Evolutionary conservation across 768 basidiomycete species (phyloP), one percentile per base, ranked within the genome.

Genomic region (Sporobolomyces roseus): DNA sequence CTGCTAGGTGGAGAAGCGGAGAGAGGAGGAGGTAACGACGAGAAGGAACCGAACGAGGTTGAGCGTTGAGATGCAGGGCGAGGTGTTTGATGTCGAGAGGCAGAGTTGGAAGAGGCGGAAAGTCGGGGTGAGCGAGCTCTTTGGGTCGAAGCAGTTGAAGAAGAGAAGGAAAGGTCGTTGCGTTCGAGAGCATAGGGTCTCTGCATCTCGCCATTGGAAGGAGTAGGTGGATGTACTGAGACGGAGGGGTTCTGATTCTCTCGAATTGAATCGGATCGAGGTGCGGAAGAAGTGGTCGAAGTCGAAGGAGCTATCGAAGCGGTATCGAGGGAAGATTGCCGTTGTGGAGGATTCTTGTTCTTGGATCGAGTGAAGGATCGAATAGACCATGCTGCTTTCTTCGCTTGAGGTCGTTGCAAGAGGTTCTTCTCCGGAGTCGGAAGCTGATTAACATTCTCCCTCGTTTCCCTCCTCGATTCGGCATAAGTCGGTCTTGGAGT

Each of bases 301-400:
- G 45, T 48, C 7, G 58, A 58, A 16, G 56, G 58, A 33, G 58
- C 58, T 27, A 60, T 38, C 43, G 58, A 60, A 2, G 58, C 43
- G 10, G 58, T 27, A 35, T 60, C 58, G 45, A 60, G 58, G 17
- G 58, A 60, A 33, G 58, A 10, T 48, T 60, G 58, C 3, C 58
- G 45, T 32, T 33, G 43, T 10, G 58, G 58, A 8, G 45, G 43
- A 25, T 7, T 7, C 23, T 46, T 33, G 29, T 60, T 60, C 27
- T 19, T 43, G 10, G 56, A 25, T 29, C 41, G 21, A 35, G 29
- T 48, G 19, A 60, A 48, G 17, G 58, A 60, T 3, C 58, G 58
- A 46, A 60, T 60, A 43, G 58, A 60, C 58, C 58, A 60, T 4
- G 58, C 58, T 45, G 58, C 58, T 33, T 60, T 60, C 32, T 60